Base-by-base conservation (phyloP, 2,329 filamentous ascomycete species). In the Chaetomiaceae sp. region DNA sequence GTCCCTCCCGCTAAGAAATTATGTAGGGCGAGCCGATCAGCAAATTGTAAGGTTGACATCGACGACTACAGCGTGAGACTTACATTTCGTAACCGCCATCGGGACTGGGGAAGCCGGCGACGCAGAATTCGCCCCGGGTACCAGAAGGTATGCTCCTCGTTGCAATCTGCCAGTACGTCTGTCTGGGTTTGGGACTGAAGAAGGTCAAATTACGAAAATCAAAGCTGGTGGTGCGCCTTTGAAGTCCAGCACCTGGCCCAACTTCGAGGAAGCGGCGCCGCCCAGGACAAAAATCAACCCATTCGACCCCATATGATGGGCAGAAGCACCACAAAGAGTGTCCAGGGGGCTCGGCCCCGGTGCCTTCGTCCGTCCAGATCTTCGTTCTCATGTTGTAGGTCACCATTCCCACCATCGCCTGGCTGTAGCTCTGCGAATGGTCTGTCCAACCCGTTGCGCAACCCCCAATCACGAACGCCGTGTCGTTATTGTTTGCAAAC, bases 11-110 rank as follows among this genome's bases (percentile, higher is more conserved):
- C 50, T 4, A 52, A n/a, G n/a, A n/a, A n/a, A n/a, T n/a, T n/a
- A n/a, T n/a, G n/a, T n/a, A n/a, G n/a, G n/a, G n/a, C n/a, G n/a
- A n/a, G n/a, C n/a, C n/a, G n/a, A n/a, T n/a, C n/a, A n/a, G n/a
- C 11, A 26, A 48, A 47, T 14, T 39, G 47, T 18, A 20, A n/a
- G 14, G 18, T 26, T 18, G 18, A 19, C 14, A 33, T 6, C 20
- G 17, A 11, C 24, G 9, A 7, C n/a, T 7, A 35, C n/a, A 17
- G 10, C 17, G 15, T 35, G 33, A 19, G 14, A 45, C 40, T 33
- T 18, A 55, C 42, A 53, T 52, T 7, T 55, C 52, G 24, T 53
- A 35, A 4, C 50, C 44, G 2, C 50, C 52, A 10, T 45, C 30
- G 3, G 44, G 8, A 12, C 34, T 49, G 15, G 18, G 18, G 12